Percentiles rank a stretch among this genome's conserved stretches.
Conservation (phyloP, 2,329 filamentous ascomycete species). For the Ramularia endophylla region DNA sequence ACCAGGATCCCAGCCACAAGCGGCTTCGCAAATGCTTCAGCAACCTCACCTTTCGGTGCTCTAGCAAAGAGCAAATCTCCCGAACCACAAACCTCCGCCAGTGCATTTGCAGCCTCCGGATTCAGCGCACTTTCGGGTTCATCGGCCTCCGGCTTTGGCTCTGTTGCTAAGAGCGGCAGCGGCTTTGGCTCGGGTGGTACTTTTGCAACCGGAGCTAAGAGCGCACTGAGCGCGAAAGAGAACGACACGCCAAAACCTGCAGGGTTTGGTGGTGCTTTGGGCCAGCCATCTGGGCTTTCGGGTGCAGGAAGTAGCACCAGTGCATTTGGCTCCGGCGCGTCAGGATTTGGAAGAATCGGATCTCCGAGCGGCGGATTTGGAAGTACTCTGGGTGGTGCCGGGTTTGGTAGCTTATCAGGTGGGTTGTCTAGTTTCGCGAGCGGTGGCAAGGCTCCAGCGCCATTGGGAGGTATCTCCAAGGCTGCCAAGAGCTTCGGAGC, state of each 20-base stretch:
- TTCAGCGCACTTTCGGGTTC: conserved; percentile 40
- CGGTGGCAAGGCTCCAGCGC: conserved; percentile 38
- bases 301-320: conserved; percentile 17
- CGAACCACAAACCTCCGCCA: conserved; percentile 35
- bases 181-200: conserved; percentile 28
- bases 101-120: conserved; percentile 48
- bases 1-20: conserved; percentile 25
- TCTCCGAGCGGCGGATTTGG: conserved; percentile 18
- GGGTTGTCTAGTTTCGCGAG: conserved; percentile 62
- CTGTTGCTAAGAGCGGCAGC: conserved; percentile 26
- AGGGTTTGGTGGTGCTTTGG: conserved; percentile 36
- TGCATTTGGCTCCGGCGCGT: conserved; percentile 29
- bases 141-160: conserved; percentile 33
- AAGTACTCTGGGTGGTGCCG: conserved; percentile 16
- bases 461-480: conserved; percentile 43
- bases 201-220: conserved; percentile 28
- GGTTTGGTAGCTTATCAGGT: conserved; percentile 36
- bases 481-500: conserved; percentile 71
- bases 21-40: conserved; percentile 41
- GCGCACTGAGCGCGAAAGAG: conserved; percentile 29
- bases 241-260: conserved; percentile 17
- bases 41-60: conserved; percentile 44
- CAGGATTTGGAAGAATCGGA: conserved; percentile 30
- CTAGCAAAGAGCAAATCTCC: conserved; percentile 33
- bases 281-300: conserved; percentile 28